Evolutionary conservation across 2,329 filamentous ascomycete genomes (phyloP).

Genomic region (Botrytis elliptica): DNA sequence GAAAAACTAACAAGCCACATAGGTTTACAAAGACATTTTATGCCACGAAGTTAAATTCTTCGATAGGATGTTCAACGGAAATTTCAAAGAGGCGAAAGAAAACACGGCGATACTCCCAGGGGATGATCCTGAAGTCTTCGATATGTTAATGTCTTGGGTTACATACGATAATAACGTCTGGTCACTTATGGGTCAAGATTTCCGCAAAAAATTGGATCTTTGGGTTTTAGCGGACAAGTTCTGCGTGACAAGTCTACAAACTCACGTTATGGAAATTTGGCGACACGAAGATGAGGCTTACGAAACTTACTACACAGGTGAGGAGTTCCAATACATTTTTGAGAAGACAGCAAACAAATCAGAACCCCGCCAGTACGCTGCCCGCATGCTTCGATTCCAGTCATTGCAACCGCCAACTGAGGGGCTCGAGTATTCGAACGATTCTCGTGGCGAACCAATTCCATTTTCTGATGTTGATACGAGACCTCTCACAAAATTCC

Average conservation of each 20-base stretch:
- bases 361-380: neutral
- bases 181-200: neutral
- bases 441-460: neutral
- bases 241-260: neutral
- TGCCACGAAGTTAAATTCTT: constrained; percentile 27
- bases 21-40: constrained; percentile 16
- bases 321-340: neutral
- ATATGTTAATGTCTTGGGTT: constrained; percentile 24
- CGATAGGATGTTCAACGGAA: constrained; percentile 24
- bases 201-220: neutral
- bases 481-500: neutral
- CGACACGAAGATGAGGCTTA: neutral
- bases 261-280: constrained; percentile 7
- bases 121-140: constrained; percentile 21
- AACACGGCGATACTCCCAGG: constrained; percentile 20
- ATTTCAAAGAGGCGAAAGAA: constrained; percentile 19
- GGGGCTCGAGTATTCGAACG: neutral
- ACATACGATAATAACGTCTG: neutral
- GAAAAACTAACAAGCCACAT: neutral
- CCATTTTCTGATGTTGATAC: neutral
- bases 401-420: neutral
- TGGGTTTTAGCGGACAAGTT: constrained; percentile 14
- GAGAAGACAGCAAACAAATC: neutral
- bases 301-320: neutral
- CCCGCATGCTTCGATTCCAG: neutral